These are phyloP conservation scores for Penicillium lagena DNA, from an alignment of 495 filamentous ascomycete species.

Conservation along the genomic window DNA sequence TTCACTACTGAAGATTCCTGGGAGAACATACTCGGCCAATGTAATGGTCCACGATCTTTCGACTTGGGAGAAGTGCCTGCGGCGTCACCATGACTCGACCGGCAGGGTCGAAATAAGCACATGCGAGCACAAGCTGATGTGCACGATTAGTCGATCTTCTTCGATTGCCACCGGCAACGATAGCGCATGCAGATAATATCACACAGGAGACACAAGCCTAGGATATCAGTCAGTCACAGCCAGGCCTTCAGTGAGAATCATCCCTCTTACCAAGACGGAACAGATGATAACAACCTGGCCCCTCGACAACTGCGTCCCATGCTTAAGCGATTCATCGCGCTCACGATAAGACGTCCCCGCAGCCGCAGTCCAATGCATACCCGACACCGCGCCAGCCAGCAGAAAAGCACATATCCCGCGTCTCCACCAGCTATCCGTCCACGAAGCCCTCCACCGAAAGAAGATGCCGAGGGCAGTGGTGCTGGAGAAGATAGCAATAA, in stretches of 20 bases:
- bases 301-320: constrained; percentile 37
- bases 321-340: constrained; percentile 22
- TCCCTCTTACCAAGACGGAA: constrained; percentile 51
- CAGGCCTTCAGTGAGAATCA: not conserved
- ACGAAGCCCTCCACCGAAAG: constrained; percentile 68
- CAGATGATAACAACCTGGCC: constrained; percentile 58
- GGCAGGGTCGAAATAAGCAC: constrained; percentile 67
- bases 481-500: constrained; percentile 67
- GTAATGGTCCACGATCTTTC: constrained; percentile 74
- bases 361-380: constrained; percentile 84
- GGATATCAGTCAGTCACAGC: constrained; percentile 8
- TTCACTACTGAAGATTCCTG: no score
- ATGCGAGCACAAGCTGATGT: constrained; percentile 71
- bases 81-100: constrained; percentile 74
- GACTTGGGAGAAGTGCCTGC: constrained; percentile 72
- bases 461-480: constrained; percentile 64
- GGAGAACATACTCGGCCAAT: constrained; percentile 50
- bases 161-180: constrained; percentile 49
- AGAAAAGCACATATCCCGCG: constrained; percentile 57
- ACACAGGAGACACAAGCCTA: constrained; percentile 56
- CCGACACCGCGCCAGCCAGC: constrained; percentile 67
- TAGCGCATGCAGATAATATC: constrained; percentile 48
- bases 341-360: constrained; percentile 61
- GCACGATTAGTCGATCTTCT: constrained; percentile 56
- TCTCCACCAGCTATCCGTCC: constrained; percentile 76